Percentiles rank a stretch among this genome's conserved stretches.
Conservation (phyloP, 805 yeast species). For the Cephaloascus fragrans region DNA sequence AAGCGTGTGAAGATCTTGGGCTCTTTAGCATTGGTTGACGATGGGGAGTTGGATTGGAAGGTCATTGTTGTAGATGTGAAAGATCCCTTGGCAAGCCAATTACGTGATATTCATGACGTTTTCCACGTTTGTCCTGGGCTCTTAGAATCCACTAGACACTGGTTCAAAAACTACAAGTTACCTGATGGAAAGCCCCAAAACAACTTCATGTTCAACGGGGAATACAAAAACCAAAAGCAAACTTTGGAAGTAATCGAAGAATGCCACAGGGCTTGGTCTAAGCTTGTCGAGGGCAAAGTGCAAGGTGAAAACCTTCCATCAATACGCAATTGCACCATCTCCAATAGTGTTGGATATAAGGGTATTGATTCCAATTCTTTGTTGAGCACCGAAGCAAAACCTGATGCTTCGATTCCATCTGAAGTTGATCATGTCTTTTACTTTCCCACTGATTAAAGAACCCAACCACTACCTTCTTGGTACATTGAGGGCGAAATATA, state of each 20-base stretch:
- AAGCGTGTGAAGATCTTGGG: constrained; percentile 90
- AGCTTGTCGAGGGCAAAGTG: constrained; percentile 55
- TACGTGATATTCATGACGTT: constrained; percentile 87
- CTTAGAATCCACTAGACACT: constrained; percentile 87
- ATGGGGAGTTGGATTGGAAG: constrained; percentile 89
- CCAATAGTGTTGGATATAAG: neutral
- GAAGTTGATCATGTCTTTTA: neutral
- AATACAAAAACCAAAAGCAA: constrained; percentile 77
- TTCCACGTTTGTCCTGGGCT: constrained; percentile 86
- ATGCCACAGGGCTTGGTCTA: constrained; percentile 79
- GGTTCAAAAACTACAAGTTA: constrained; percentile 97
- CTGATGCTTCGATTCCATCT: neutral
- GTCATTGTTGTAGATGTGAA: constrained; percentile 73
- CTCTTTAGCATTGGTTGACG: constrained; percentile 89
- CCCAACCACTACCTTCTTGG: too few species aligned
- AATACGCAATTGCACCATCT: neutral
- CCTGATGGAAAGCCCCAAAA: constrained; percentile 98
- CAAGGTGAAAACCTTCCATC: constrained; percentile 28
- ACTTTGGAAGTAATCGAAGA: constrained; percentile 79
- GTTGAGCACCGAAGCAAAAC: neutral
- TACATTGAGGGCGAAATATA: too few species aligned
- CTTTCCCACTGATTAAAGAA: neutral
- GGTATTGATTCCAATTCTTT: neutral
- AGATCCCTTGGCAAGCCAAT: constrained; percentile 83
- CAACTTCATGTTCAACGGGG: constrained; percentile 94